Evolutionary conservation across 306 rosid species (phyloP).

Genomic region (Urtica urens): DNA sequence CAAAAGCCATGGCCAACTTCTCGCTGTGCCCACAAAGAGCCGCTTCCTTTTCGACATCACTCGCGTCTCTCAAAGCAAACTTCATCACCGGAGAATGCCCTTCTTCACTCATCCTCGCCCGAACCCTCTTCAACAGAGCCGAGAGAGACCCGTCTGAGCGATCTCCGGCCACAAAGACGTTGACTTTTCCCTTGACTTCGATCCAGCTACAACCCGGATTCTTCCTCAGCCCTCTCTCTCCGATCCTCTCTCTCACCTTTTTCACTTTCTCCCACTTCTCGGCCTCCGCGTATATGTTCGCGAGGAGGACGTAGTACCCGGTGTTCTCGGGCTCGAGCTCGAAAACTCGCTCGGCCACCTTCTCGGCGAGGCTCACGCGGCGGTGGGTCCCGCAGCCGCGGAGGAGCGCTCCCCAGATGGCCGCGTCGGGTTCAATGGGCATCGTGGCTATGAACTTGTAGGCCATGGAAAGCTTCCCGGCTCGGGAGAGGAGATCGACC

Average conservation of each 20-base stretch:
- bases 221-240: conserved; percentile 5
- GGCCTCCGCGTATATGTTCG: conserved; percentile 9
- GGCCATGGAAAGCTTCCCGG: conserved; percentile 8
- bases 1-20: conserved; percentile 9
- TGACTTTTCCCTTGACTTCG: conserved; percentile 5
- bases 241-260: conserved; percentile 4
- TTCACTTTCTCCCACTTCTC: conserved; percentile 11
- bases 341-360: conserved; percentile 5
- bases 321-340: conserved; percentile 11
- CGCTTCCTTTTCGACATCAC: conserved; percentile 3
- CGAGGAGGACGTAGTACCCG: conserved; percentile 8
- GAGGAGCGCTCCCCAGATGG: conserved; percentile 8
- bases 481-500: conserved; percentile 9
- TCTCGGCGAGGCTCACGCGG: neutral
- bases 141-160: neutral
- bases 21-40: conserved; percentile 10
- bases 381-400: conserved; percentile 8
- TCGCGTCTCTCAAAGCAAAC: neutral
- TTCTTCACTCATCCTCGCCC: conserved; percentile 8
- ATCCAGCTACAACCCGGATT: conserved; percentile 12
- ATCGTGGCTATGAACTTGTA: neutral
- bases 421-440: conserved; percentile 8
- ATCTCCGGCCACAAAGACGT: conserved; percentile 1
- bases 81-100: neutral
- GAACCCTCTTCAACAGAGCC: conserved; percentile 5